Conservation (phyloP, 2,329 filamentous ascomycete genomes). For the Colletotrichum gigasporum region DNA sequence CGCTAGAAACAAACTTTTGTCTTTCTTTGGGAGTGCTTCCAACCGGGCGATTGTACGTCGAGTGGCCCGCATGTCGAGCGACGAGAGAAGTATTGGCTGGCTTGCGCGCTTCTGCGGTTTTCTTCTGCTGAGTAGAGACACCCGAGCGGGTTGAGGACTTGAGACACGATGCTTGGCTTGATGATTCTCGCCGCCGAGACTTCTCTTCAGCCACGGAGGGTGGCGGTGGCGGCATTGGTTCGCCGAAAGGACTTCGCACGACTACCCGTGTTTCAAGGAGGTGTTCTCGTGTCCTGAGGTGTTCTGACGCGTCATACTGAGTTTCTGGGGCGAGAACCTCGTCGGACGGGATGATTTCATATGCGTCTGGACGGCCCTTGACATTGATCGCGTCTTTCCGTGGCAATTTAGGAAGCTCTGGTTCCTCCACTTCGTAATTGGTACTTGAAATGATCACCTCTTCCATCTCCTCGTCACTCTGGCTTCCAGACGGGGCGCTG, state of each 20-base stretch:
- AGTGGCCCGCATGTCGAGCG: neutral
- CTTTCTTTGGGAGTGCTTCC: neutral
- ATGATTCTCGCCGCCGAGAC: neutral
- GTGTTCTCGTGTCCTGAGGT: too few relatives aligned
- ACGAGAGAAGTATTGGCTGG: neutral
- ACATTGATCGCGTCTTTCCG: neutral
- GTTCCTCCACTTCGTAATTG: neutral
- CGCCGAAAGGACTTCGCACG: slow-evolving; percentile 14
- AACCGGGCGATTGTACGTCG: slow-evolving; percentile 8
- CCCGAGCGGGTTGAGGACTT: neutral
- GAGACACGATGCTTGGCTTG: neutral
- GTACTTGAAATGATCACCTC: neutral
- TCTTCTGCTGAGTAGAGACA: neutral
- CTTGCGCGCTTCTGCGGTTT: neutral
- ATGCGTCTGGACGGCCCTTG: too few relatives aligned
- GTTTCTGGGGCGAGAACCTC: neutral
- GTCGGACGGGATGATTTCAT: neutral
- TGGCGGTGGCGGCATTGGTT: neutral
- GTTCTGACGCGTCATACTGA: neutral
- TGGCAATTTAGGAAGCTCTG: neutral
- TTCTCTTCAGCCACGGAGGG: slow-evolving; percentile 9
- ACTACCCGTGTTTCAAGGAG: neutral
- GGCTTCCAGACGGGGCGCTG: neutral
- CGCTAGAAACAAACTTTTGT: neutral
- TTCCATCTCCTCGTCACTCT: neutral